These are phyloP conservation scores for Phytophthora cryptogea DNA, from an alignment of 352 stramenopile species.

Conservation along the genomic window DNA sequence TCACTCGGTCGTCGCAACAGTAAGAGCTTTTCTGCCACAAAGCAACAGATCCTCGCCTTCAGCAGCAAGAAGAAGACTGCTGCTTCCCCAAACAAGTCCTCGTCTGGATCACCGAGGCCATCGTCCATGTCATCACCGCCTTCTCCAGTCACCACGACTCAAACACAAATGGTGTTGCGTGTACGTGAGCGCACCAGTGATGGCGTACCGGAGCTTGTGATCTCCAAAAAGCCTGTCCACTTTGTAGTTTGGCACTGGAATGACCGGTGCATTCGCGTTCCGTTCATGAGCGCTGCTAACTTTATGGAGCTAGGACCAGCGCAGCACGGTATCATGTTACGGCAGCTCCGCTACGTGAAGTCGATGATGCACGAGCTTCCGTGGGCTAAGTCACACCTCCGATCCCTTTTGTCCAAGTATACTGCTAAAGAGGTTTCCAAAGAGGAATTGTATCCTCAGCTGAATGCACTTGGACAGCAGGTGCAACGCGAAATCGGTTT, in stretches of 20 bases:
- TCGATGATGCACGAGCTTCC: constrained; percentile 84
- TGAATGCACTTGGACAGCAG: constrained; percentile 69
- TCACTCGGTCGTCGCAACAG: constrained; percentile 19
- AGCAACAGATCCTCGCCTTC: constrained; percentile 25
- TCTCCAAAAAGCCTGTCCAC: constrained; percentile 55
- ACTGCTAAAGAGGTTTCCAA: constrained; percentile 78
- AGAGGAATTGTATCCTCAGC: constrained; percentile 77
- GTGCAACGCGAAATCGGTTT: constrained; percentile 62
- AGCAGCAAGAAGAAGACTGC: constrained; percentile 23
- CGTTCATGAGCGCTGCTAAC: constrained; percentile 36
- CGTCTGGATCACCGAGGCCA: constrained; percentile 7
- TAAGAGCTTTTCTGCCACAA: constrained; percentile 29
- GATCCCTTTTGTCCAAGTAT: constrained; percentile 65
- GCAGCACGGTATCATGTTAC: constrained; percentile 82
- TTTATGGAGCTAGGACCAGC: constrained; percentile 65
- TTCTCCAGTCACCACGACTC: constrained; percentile 18
- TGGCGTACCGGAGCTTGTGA: constrained; percentile 63
- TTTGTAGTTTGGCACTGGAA: constrained; percentile 69
- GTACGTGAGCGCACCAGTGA: constrained; percentile 54
- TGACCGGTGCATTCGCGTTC: constrained; percentile 56
- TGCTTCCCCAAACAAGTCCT: constrained; percentile 11
- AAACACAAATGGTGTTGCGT: constrained; percentile 61
- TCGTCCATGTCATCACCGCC: constrained; percentile 18
- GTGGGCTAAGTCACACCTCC: constrained; percentile 78
- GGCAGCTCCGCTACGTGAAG: constrained; percentile 83